Evolutionary conservation across 108 stramenopile species (phyloP), one percentile per base, ranked within the genome.

Genomic region (Cyclotella atomus): DNA sequence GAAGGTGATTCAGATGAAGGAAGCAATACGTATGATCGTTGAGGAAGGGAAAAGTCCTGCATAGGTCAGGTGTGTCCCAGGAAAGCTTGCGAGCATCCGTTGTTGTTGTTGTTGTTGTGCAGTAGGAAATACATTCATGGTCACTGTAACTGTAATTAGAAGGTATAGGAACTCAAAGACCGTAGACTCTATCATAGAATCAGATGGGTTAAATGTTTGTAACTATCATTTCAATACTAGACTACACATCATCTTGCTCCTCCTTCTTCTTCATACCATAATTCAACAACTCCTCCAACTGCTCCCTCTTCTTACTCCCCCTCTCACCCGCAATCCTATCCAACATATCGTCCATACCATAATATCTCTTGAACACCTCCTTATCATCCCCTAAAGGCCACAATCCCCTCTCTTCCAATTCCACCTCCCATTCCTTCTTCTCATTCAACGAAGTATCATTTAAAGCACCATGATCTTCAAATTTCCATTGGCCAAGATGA

Each of bases 381-480:
- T 59, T 60, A 4, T 52, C 65, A 47, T 78, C 70, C 21, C 45
- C 57, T 2, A 78, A 25, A 4, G 77, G 70, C 77, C 77, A 78
- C 20, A 78, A 50, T 53, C 77, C 77, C 19, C 77, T 21, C 30
- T 67, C 36, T 52, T 78, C 77, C 70, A 78, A 71, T 30, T 78
- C 77, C 2, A 67, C 41, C 65, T 78, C 77, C 77, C 77, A 78
- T 30, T 71, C 70, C 35, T 32, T 59, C 49, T 71, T 66, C 19
- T 77, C 62, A 83, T 69, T 35, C 23, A 93, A 79, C 20, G 87
- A 84, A 19, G 50, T 23, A 30, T 84, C 89, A 43, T 91, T 71
- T 12, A 83, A 83, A 70, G 81, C 78, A 52, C 93, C 93, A 77
- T 88, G 83, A 33, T 81, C 72, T 75, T 94, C 91, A 28, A 89